Evolutionary conservation across 2,329 filamentous ascomycete species (phyloP).

Genomic region (Trichoderma harzianum): DNA sequence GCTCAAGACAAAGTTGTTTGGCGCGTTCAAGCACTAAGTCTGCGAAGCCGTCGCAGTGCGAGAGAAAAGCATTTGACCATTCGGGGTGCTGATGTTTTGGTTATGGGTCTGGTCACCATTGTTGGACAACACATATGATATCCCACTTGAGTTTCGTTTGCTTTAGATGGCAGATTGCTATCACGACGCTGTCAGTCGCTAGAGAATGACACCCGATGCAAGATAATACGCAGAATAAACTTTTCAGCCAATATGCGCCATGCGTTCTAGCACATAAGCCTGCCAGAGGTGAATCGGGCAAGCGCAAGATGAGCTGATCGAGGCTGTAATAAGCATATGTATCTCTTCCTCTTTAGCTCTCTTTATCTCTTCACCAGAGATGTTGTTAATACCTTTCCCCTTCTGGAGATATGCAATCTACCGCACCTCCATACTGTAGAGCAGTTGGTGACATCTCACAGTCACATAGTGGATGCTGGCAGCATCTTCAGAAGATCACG

Average conservation of each 20-base stretch:
- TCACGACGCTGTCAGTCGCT: background rate
- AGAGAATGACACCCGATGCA: background rate
- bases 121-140: constrained; percentile 9
- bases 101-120: background rate
- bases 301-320: background rate
- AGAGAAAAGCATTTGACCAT: background rate
- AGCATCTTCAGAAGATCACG: constrained; percentile 3
- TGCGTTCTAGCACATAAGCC: background rate
- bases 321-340: background rate
- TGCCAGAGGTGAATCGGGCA: background rate
- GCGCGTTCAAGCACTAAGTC: constrained; percentile 45
- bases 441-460: background rate
- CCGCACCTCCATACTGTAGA: background rate
- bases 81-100: background rate
- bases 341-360: background rate
- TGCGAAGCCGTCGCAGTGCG: background rate
- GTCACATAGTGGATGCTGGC: background rate
- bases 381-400: background rate
- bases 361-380: background rate
- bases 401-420: background rate
- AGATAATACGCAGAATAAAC: background rate
- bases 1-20: constrained; percentile 55
- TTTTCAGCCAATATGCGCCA: background rate
- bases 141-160: constrained; percentile 2
- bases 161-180: background rate